These are phyloP conservation scores for Colletotrichum tanaceti DNA, from an alignment of 2,329 filamentous ascomycete species.

Conservation along the genomic window DNA sequence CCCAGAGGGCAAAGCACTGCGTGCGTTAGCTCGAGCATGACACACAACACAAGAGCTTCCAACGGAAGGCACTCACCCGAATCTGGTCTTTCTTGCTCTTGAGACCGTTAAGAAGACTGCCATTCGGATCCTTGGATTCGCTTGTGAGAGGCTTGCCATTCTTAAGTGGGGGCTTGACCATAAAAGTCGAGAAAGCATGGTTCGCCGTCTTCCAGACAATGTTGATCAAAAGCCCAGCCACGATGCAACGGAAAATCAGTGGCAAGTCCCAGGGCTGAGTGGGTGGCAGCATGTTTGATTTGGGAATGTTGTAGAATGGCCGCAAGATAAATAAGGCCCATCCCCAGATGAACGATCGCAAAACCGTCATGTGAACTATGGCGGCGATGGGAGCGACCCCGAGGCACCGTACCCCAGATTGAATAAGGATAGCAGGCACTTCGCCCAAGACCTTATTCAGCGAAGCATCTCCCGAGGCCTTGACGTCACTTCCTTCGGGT, in stretches of 20 bases:
- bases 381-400: slow-evolving; percentile 59
- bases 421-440: slow-evolving; percentile 54
- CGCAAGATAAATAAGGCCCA: slow-evolving; percentile 77
- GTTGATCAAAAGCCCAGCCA: slow-evolving; percentile 74
- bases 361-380: slow-evolving; percentile 69
- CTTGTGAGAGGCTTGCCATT: slow-evolving; percentile 84
- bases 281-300: slow-evolving; percentile 71
- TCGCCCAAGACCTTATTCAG: slow-evolving; percentile 52
- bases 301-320: slow-evolving; percentile 79
- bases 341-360: slow-evolving; percentile 75
- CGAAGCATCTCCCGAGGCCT: slow-evolving; percentile 26
- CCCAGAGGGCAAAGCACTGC: slow-evolving; percentile 83
- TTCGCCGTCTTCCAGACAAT: slow-evolving; percentile 83
- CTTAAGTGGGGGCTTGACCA: slow-evolving; percentile 85
- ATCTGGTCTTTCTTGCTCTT: slow-evolving; percentile 84
- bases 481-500: slow-evolving; percentile 41
- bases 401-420: slow-evolving; percentile 55
- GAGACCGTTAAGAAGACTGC: slow-evolving; percentile 85
- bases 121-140: slow-evolving; percentile 91
- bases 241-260: slow-evolving; percentile 66
- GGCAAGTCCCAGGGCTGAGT: slow-evolving; percentile 68
- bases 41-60: too few relatives aligned
- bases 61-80: slow-evolving; percentile 61
- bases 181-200: slow-evolving; percentile 80
- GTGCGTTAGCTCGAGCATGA: slow-evolving; percentile 7